phyloP scores from a whole-genome alignment of 129 eudicot species.

The Helichrysum umbraculigerum region DNA sequence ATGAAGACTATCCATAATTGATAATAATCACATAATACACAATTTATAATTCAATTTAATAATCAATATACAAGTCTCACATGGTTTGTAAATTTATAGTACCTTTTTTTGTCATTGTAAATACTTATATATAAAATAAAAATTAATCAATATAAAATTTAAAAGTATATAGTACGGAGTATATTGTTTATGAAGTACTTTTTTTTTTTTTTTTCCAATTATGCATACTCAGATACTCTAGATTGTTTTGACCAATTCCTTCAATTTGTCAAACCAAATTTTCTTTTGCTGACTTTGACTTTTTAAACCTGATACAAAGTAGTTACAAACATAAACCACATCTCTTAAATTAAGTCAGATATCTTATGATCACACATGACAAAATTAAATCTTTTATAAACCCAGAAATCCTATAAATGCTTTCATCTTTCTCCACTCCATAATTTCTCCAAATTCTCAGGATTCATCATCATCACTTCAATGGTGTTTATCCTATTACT shows the following conservation, averaged over 20 bases:
- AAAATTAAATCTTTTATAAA: not conserved
- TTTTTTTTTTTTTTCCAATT: too few species aligned
- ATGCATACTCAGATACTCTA: not conserved
- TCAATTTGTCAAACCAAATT: not conserved
- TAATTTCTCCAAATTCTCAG: not conserved
- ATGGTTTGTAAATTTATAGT: too few species aligned
- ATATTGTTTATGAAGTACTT: not conserved
- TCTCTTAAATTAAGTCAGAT: not conserved
- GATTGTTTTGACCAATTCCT: constrained; percentile 11
- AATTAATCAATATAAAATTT: too few species aligned
- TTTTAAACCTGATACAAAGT: not conserved
- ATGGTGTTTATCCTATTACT: constrained; percentile 3
- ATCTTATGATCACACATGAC: not conserved
- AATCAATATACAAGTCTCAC: too few species aligned
- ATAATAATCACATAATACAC: too few species aligned
- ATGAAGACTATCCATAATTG: too few species aligned
- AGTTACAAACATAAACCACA: constrained; percentile 1
- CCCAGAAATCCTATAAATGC: not conserved
- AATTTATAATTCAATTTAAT: too few species aligned
- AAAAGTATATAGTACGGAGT: too few species aligned
- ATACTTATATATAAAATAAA: too few species aligned
- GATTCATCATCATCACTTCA: not conserved
- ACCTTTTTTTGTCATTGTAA: too few species aligned
- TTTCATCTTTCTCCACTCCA: not conserved
- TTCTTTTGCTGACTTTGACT: constrained; percentile 12